Percentiles rank a stretch among this genome's conserved stretches.
These are phyloP conservation scores for Aspergillus sp. DNA, from an alignment of 2,329 filamentous ascomycete species.

Conservation along the genomic window DNA sequence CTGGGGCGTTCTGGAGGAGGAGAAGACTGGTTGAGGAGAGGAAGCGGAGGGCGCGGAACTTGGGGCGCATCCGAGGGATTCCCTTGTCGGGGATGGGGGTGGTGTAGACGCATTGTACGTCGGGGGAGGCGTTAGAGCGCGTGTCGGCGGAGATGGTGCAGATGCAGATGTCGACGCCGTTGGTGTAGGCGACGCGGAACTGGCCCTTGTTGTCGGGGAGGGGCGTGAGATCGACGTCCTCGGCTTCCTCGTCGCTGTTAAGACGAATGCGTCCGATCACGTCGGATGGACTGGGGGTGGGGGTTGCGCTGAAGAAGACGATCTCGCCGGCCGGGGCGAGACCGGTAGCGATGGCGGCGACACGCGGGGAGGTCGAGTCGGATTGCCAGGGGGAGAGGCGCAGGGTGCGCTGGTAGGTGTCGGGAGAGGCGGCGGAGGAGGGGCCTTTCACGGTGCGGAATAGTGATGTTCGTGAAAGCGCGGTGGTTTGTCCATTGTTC, in stretches of 20 bases:
- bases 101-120: slow-evolving; percentile 41
- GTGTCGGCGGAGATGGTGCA: slow-evolving; percentile 59
- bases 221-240: slow-evolving; percentile 46
- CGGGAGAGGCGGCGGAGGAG: slow-evolving; percentile 42
- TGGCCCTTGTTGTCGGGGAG: slow-evolving; percentile 35
- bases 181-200: slow-evolving; percentile 77
- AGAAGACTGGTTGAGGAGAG: slow-evolving; percentile 56
- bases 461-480: slow-evolving; percentile 54
- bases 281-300: slow-evolving; percentile 53
- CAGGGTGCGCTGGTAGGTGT: slow-evolving; percentile 62
- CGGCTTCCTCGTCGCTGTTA: slow-evolving; percentile 53
- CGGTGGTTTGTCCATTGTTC: slow-evolving; percentile 37
- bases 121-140: slow-evolving; percentile 43
- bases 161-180: slow-evolving; percentile 71
- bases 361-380: slow-evolving; percentile 56
- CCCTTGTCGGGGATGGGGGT: slow-evolving; percentile 41
- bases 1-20: slow-evolving; percentile 58
- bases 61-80: slow-evolving; percentile 42
- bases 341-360: slow-evolving; percentile 78
- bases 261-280: slow-evolving; percentile 57
- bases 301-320: slow-evolving; percentile 72
- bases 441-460: slow-evolving; percentile 46
- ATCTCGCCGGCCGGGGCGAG: slow-evolving; percentile 75
- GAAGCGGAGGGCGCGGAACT: slow-evolving; percentile 59
- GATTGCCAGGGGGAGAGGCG: slow-evolving; percentile 57